These are phyloP conservation scores for Paramecium bursaria DNA, from an alignment of 73 alveolate genomes.

Conservation along the genomic window DNA sequence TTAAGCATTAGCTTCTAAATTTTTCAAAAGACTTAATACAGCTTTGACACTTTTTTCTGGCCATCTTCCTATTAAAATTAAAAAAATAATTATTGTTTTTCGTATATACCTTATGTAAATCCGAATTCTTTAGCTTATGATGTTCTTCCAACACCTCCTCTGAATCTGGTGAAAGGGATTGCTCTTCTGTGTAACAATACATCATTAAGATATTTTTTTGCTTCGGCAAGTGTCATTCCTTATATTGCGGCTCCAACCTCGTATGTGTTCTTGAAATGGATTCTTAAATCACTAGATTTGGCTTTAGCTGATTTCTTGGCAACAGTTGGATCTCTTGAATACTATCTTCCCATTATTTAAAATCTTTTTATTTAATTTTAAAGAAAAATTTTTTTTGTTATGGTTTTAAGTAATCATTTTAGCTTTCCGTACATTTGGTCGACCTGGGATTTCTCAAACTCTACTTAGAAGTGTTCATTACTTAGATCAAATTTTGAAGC, in stretches of 20 bases:
- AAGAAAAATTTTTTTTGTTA: too few species aligned
- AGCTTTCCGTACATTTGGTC: too few species aligned
- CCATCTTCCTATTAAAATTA: constrained; percentile 83
- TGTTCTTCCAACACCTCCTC: constrained; percentile 94
- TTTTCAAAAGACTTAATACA: constrained; percentile 84
- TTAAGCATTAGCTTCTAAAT: constrained; percentile 93
- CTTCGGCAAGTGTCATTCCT: constrained; percentile 90
- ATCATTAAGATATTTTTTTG: constrained; percentile 90
- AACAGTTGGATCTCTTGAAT: constrained; percentile 87
- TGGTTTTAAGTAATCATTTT: too few species aligned
- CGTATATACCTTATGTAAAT: constrained; percentile 74
- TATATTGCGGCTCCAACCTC: constrained; percentile 94
- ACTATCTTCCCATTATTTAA: constrained; percentile 80
- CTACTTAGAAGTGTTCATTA: constrained; percentile 2
- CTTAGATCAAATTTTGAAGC: constrained; percentile 41
- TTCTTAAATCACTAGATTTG: constrained; percentile 92
- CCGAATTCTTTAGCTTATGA: constrained; percentile 89
- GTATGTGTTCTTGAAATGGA: constrained; percentile 93
- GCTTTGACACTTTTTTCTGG: constrained; percentile 94
- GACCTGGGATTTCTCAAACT: too few species aligned
- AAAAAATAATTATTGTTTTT: not conserved
- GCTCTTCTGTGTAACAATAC: constrained; percentile 92
- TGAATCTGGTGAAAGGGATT: constrained; percentile 92
- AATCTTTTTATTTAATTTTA: too few species aligned
- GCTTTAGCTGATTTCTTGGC: constrained; percentile 86